Base-by-base conservation (phyloP, 1,139 yeast species). In the Hemisphaericaspora subhashii region DNA sequence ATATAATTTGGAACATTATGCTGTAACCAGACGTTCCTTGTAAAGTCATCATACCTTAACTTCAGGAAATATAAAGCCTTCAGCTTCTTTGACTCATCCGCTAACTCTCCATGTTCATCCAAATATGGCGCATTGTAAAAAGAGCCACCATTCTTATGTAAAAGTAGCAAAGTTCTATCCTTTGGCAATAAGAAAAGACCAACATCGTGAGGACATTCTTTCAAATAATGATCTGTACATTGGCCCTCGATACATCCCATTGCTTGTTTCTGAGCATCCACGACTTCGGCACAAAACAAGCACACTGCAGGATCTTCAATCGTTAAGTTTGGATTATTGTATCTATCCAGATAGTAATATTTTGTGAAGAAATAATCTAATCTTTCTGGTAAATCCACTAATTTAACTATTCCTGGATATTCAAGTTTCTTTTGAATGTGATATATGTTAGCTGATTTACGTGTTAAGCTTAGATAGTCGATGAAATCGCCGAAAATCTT, bases 21-120 rank as follows among this genome's bases (percentile, higher is more conserved):
- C 44, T 79, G 84, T 17, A 90, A 68, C 90, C 97, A 86, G 35
- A 86, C 66, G 26, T 75, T 76, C 41, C 83, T 72, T 14, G 76
- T 75, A 43, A 90, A 74, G 35, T 82, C 79, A 32, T 83, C 80
- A 54, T 89, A 92, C 37, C 89, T 72, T 6, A 69, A 66, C 37
- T 68, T 63, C 64, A 80, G 81, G 45, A 92, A 65, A 47, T 73
- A 81, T 42, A 90, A 79, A 0, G 95, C 87, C 39, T 87, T 78
- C 1, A 84, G 83, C 38, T 83, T 78, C 50, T 86, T 83, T 29
- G 79, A 66, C 35, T 86, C 94, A 35, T 81, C 84, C 35, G 90
- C 90, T 12, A 81, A 62, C 53, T 90, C 98, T 0, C 98, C 98
- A 59, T 88, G 96, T 34, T 75, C 72, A 57, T 90, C 96, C 32